These are phyloP conservation scores for Phellopilus nigrolimitatus DNA, from an alignment of 1,284 basidiomycete species.

Conservation along the genomic window DNA sequence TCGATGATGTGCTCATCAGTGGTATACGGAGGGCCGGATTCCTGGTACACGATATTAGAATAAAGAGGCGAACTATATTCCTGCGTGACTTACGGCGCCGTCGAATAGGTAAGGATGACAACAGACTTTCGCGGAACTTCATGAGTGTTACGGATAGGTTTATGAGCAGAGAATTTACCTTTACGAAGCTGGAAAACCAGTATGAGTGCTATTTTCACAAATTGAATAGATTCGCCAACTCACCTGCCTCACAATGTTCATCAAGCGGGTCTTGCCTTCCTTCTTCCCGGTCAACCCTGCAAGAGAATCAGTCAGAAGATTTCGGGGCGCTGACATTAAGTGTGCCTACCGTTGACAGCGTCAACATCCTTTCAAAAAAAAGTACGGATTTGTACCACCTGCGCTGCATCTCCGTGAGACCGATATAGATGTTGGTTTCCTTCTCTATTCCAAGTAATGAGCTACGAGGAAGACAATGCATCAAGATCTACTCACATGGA, in stretches of 20 bases:
- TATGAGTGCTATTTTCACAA: neutral
- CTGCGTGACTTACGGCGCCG: slow-evolving; percentile 58
- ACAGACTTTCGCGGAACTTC: slow-evolving; percentile 42
- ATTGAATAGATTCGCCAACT: slow-evolving; percentile 22
- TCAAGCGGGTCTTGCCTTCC: slow-evolving; percentile 94
- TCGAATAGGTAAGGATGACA: slow-evolving; percentile 87
- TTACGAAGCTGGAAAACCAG: slow-evolving; percentile 55
- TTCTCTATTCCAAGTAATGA: slow-evolving; percentile 61
- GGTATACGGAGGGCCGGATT: slow-evolving; percentile 97
- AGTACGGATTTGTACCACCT: slow-evolving; percentile 97
- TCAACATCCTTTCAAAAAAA: slow-evolving; percentile 99
- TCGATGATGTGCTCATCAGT: slow-evolving; percentile 96
- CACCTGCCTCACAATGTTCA: slow-evolving; percentile 99
- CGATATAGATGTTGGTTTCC: slow-evolving; percentile 99
- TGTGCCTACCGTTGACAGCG: slow-evolving; percentile 80
- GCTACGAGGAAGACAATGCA: neutral
- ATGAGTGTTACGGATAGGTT: neutral
- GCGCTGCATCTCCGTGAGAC: slow-evolving; percentile 96
- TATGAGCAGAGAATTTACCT: slow-evolving; percentile 23
- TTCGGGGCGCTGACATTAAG: neutral
- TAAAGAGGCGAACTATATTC: neutral
- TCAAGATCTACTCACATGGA: slow-evolving; percentile 58
- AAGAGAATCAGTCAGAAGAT: neutral
- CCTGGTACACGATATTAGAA: slow-evolving; percentile 36
- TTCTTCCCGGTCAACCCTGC: slow-evolving; percentile 89